Evolutionary conservation across 1,284 basidiomycete genomes (phyloP).

Genomic region (Wallemia hederae): DNA sequence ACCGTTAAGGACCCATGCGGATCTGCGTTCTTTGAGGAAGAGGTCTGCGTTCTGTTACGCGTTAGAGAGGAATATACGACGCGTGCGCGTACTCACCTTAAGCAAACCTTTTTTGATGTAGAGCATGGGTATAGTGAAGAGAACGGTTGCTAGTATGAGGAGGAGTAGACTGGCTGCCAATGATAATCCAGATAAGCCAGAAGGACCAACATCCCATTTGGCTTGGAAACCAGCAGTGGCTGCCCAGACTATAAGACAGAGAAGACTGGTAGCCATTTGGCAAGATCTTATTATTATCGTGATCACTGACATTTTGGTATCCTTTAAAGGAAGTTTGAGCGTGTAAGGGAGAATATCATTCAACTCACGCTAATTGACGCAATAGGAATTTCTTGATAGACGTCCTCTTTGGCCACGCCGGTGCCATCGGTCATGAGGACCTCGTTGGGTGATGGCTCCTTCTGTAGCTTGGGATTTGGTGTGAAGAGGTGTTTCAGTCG

Average conservation of each 20-base stretch:
- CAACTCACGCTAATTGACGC: not conserved
- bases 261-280: not conserved
- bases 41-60: constrained; percentile 21
- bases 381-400: not conserved
- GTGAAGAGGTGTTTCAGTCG: not conserved
- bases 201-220: constrained; percentile 47
- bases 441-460: not conserved
- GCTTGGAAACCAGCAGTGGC: constrained; percentile 34
- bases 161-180: constrained; percentile 39
- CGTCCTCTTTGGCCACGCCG: not conserved
- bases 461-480: not conserved
- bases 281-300: not conserved
- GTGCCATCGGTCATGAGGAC: not conserved
- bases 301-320: not conserved
- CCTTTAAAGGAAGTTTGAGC: not conserved
- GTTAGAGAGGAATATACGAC: constrained; percentile 21
- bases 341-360: not conserved
- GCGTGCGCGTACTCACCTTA: not conserved
- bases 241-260: not conserved
- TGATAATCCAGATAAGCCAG: not conserved
- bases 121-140: constrained; percentile 43
- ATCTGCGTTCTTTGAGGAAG: constrained; percentile 45
- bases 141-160: constrained; percentile 37
- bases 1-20: constrained; percentile 45
- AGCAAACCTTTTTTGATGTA: constrained; percentile 35